Conservation (phyloP, 2,329 filamentous ascomycete species). For the Penicillium sp. region DNA sequence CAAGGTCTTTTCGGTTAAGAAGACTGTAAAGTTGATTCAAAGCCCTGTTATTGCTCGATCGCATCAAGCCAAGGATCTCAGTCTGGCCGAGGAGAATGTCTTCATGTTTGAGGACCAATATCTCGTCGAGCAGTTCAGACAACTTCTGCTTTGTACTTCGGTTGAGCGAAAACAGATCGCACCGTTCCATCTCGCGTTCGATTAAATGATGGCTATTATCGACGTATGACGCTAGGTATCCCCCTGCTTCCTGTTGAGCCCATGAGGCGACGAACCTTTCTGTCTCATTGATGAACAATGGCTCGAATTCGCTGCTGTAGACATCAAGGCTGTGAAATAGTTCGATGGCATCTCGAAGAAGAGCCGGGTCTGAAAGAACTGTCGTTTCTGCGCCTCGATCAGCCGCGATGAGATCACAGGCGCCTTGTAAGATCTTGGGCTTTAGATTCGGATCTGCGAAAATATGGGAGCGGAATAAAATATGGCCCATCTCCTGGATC, state of each 20-base stretch:
- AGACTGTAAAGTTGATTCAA: constrained; percentile 79
- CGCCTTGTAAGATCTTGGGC: constrained; percentile 64
- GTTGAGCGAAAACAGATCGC: constrained; percentile 80
- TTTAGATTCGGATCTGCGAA: constrained; percentile 60
- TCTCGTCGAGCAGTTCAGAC: constrained; percentile 71
- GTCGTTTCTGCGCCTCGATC: constrained; percentile 65
- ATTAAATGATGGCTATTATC: constrained; percentile 71
- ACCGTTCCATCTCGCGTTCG: constrained; percentile 72
- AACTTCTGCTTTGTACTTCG: constrained; percentile 79
- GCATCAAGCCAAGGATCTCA: constrained; percentile 73
- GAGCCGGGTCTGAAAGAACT: constrained; percentile 60
- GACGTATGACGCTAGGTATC: constrained; percentile 76
- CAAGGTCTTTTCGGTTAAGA: constrained; percentile 72
- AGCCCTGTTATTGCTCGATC: constrained; percentile 69
- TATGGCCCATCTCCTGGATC: constrained; percentile 79
- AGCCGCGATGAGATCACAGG: constrained; percentile 74
- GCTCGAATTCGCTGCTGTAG: constrained; percentile 81
- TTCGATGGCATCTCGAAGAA: constrained; percentile 76
- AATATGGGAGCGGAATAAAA: constrained; percentile 70
- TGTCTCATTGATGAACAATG: constrained; percentile 70
- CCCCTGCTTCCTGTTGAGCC: constrained; percentile 67
- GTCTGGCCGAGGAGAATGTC: constrained; percentile 67
- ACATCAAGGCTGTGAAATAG: constrained; percentile 86
- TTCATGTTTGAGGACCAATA: constrained; percentile 71
- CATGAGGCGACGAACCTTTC: constrained; percentile 70